Evolutionary conservation across 148 eudicot species (phyloP), one percentile per base, ranked within the genome.

Genomic region (Hydrangea macrophylla): DNA sequence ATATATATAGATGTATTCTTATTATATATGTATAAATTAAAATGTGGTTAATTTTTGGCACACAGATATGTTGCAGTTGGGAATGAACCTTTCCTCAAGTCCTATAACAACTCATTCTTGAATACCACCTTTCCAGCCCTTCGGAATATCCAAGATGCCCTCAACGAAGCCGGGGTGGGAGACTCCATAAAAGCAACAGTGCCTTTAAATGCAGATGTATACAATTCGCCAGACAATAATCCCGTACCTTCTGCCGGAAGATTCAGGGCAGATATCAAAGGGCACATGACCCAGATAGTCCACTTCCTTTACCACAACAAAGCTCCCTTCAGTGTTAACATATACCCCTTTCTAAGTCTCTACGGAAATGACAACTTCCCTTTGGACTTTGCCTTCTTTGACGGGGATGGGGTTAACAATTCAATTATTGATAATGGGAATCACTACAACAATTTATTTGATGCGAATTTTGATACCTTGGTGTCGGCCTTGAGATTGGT

Each of bases 51-150:
- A n/a, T n/a, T n/a, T n/a, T n/a, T n/a, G n/a, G n/a, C n/a, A n/a
- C 66, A 67, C 86, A 93, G 98, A 76, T 88, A 86, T 70, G 98
- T 93, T 30, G 98, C 92, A 12, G 95, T 93, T 51, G 98, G 98
- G 58, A 93, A 90, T 56, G 95, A 88, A 74, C 98, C 98, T 25
- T 90, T 93, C 63, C 84, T 93, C 48, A 77, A 69, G 56, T 40
- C 91, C 40, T 93, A 93, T 82, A 88, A 88, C 64, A 65, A 73
- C 55, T 76, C 90, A 15, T 92, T 81, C 65, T 36, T 78, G 26
- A 83, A 82, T 23, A 23, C 63, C 55, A 90, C 95, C 10, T 78
- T 88, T 23, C 98, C 95, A 22, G 98, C 92, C 53, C 95, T 93
- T 15, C 69, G 73, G 58, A 93, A 90, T 70, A 85, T 93, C 80